Evolutionary conservation across 306 rosid genomes (phyloP), one percentile per base, ranked within the genome.

Genomic region (Clitoria ternatea): DNA sequence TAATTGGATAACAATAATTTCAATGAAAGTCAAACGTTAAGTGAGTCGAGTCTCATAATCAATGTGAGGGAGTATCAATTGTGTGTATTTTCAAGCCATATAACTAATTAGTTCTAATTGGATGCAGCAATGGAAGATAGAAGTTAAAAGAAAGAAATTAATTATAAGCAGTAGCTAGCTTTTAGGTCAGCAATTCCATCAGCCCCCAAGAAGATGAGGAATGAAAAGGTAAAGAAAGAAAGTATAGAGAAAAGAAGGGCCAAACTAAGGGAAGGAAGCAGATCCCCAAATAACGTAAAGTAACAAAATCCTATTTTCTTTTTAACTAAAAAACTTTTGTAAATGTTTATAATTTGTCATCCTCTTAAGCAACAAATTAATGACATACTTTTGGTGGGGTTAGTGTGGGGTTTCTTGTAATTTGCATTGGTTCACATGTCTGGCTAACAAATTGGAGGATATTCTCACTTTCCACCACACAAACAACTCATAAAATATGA

Each of bases 401-500:
- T 42, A 67, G 60, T 59, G 78, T 59, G 78, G 85, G 88, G 87
- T 64, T 81, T 82, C 56, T 77, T 54, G 92, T 88, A 90, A 90
- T 86, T 79, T 88, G 81, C 87, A 70, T 15, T 80, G 80, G 86
- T 80, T 88, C 90, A 85, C 96, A 91, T 83, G 89, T 81, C 74
- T 81, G 81, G 81, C 85, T 68, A 90, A 76, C 81, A 79, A 83
- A 55, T 82, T 77, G 81, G 82, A 88, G 79, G 85, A 76, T 86
- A 82, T 79, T 75, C 71, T 77, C 81, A 79, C 88, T 90, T 85
- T 88, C 91, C 91, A 81, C 89, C 88, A 75, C 91, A 89, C 73
- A 74, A 74, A 83, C 90, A 88, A 86, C 88, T 88, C 85, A 86
- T 85, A 87, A 73, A 82, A 85, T 85, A 87, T 85, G 91, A 78